phyloP scores from a whole-genome alignment of 139 green algal genomes.

The Chlorella sp. region DNA sequence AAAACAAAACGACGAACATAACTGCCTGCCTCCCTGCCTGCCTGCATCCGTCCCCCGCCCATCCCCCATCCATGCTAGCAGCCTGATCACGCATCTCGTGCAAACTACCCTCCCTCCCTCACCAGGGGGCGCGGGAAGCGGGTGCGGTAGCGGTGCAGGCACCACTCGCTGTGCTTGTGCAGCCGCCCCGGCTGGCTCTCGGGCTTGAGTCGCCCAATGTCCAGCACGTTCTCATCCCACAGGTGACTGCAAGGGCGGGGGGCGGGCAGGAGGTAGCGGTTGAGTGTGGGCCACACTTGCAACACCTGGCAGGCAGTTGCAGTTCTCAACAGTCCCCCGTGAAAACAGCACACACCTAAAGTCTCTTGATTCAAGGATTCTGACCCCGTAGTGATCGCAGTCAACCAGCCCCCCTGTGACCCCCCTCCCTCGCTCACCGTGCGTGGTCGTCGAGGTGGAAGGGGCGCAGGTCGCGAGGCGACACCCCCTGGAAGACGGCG shows the following conservation, averaged over 20 bases:
- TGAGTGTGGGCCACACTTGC: no score
- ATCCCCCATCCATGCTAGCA: not conserved
- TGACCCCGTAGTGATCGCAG: no score
- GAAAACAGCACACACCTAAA: no score
- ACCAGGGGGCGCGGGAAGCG: constrained; percentile 77
- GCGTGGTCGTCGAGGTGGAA: constrained; percentile 70
- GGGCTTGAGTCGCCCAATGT: constrained; percentile 32
- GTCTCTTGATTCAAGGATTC: no score
- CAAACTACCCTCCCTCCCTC: not conserved
- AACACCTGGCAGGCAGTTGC: no score
- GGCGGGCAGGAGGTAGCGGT: not conserved
- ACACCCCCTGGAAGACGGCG: constrained; percentile 57
- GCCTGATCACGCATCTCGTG: not conserved
- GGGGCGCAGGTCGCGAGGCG: constrained; percentile 56
- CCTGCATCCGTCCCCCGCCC: not conserved
- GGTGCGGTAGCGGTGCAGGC: constrained; percentile 60
- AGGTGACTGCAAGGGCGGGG: not conserved
- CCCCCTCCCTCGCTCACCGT: constrained; percentile 13
- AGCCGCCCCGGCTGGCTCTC: not conserved
- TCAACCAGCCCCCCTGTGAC: no score
- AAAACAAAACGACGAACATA: no score
- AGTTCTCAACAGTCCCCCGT: no score
- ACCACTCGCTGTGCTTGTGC: constrained; percentile 40
- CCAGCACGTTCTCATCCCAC: constrained; percentile 64
- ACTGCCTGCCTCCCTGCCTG: no score